Conservation (phyloP, 164 flowering plant species). For the Liquidambar formosana region DNA sequence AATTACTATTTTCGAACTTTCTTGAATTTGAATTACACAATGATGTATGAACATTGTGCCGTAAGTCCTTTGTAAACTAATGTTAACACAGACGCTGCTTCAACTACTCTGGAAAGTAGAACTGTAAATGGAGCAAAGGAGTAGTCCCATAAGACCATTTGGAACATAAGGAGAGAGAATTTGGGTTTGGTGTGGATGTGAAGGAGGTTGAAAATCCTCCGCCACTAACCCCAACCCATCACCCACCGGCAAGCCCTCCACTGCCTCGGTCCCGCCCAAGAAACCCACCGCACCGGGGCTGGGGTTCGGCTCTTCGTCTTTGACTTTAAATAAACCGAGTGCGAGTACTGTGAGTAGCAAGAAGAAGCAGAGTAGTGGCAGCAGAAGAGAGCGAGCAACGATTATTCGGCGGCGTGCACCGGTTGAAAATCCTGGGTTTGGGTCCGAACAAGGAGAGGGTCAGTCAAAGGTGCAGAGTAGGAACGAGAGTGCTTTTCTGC, state of each 20-base stretch:
- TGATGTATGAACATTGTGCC: no score
- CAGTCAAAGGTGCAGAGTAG: slow-evolving; percentile 35
- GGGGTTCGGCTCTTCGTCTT: slow-evolving; percentile 59
- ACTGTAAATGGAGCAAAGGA: no score
- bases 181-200: no score
- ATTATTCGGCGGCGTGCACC: slow-evolving; percentile 64
- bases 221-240: slow-evolving; percentile 13
- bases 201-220: no score
- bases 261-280: slow-evolving; percentile 24
- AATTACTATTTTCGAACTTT: no score
- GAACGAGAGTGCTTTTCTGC: slow-evolving; percentile 73
- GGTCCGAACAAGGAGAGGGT: slow-evolving; percentile 27
- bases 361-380: slow-evolving; percentile 36
- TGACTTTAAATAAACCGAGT: slow-evolving; percentile 21
- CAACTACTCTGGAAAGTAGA: no score
- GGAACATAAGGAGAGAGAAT: no score
- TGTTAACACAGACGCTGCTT: not conserved
- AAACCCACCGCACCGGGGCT: slow-evolving; percentile 29
- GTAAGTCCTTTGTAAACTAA: no score
- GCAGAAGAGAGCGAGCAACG: slow-evolving; percentile 45
- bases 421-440: slow-evolving; percentile 53
- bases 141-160: no score
- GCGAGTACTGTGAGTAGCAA: slow-evolving; percentile 5
- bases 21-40: no score
- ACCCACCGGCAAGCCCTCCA: slow-evolving; percentile 17